A percentile compares a stretch with the other conserved stretches of the same genome.
Evolutionary conservation across 352 stramenopile genomes (phyloP).

Genomic region (Phytophthora brassicae): DNA sequence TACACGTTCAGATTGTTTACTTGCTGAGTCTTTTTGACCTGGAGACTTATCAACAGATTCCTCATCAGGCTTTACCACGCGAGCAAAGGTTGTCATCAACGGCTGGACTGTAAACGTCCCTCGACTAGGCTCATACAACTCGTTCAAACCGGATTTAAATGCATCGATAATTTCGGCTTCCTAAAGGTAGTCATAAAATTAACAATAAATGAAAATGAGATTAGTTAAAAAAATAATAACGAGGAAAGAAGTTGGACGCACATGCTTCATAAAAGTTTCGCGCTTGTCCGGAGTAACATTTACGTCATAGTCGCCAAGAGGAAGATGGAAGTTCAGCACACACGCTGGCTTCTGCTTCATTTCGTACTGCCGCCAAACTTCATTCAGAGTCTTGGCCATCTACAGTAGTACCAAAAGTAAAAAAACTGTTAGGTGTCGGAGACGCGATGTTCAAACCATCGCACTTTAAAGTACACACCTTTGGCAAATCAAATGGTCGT

Average conservation of each 20-base stretch:
- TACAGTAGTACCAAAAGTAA: conserved; percentile 12
- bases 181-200: conserved; percentile 23
- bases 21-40: neutral
- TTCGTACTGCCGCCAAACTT: conserved; percentile 91
- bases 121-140: conserved; percentile 65
- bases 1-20: neutral
- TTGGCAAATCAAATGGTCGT: conserved; percentile 93
- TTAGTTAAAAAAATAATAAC: no score
- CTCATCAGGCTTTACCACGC: conserved; percentile 20
- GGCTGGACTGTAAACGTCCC: conserved; percentile 66
- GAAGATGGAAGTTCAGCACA: conserved; percentile 91
- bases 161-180: conserved; percentile 60
- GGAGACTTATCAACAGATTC: neutral
- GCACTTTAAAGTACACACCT: conserved; percentile 35
- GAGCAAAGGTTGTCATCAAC: conserved; percentile 48
- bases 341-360: conserved; percentile 94
- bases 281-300: conserved; percentile 98
- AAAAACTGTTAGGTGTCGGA: conserved; percentile 1
- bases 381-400: conserved; percentile 78
- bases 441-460: neutral
- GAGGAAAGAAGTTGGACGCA: conserved; percentile 21
- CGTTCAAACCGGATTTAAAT: conserved; percentile 56
- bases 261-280: conserved; percentile 89
- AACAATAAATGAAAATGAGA: conserved; percentile 2
- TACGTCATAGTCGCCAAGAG: conserved; percentile 91